Percentiles rank a stretch among this genome's conserved stretches.
Conservation (phyloP, 805 yeast species). For the Yamadazyma ubonensis region DNA sequence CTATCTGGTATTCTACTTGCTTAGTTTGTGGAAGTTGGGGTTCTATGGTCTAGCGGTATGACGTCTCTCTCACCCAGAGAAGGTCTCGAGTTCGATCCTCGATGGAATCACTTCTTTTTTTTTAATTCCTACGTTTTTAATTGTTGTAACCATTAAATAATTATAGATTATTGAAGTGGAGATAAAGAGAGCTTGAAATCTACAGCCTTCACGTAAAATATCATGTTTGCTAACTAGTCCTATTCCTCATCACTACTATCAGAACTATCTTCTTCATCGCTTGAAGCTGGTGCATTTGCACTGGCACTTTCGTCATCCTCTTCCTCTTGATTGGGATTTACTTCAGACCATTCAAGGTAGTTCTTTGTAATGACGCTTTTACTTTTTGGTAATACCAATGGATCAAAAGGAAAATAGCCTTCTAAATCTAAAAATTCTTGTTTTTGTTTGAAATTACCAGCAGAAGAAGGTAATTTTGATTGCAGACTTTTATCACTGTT, state of each 20-base stretch:
- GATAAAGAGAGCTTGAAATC: no score
- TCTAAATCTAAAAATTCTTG: slow-evolving; percentile 87
- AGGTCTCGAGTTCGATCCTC: slow-evolving; percentile 37
- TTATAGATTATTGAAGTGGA: no score
- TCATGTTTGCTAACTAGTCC: slow-evolving; percentile 2
- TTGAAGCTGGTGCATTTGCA: slow-evolving; percentile 22
- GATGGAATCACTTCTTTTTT: slow-evolving; percentile 23
- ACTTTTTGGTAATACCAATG: slow-evolving; percentile 67
- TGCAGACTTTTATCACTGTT: slow-evolving; percentile 24
- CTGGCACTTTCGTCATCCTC: slow-evolving; percentile 51
- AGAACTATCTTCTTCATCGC: slow-evolving; percentile 14
- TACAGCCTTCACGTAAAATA: no score
- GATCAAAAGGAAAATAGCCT: slow-evolving; percentile 97
- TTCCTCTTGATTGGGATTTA: slow-evolving; percentile 53
- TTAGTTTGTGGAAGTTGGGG: slow-evolving; percentile 13
- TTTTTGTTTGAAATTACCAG: slow-evolving; percentile 51
- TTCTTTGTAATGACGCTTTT: slow-evolving; percentile 52
- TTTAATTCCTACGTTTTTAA: not conserved
- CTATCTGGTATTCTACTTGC: no score
- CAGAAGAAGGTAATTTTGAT: slow-evolving; percentile 24
- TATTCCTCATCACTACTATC: slow-evolving; percentile 11
- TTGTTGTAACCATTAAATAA: not conserved
- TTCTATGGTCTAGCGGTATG: slow-evolving; percentile 34
- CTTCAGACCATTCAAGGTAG: slow-evolving; percentile 71
- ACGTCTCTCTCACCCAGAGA: slow-evolving; percentile 32